Evolutionary conservation across 1,139 yeast species (phyloP), one percentile per base, ranked within the genome.

Genomic region (Entelexis paramagnoliae): DNA sequence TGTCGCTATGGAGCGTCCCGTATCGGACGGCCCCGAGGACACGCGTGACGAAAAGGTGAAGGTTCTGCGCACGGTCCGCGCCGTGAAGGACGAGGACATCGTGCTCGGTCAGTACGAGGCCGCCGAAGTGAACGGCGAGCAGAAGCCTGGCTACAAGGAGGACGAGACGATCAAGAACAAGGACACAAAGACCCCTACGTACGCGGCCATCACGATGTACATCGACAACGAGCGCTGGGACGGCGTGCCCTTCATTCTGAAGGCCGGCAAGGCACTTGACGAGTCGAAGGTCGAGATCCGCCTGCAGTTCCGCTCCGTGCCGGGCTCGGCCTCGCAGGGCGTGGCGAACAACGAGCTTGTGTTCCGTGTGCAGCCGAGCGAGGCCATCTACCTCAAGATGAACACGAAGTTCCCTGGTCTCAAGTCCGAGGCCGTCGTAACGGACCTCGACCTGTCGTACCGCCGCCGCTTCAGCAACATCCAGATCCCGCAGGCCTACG

Each of bases 161-260:
- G 98, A 93, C 67, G 86, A 83, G 42, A 85, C 96, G n/a, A 97
- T 93, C 54, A 75, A 81, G 59, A 72, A 76, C 50, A 75, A 80
- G 58, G 72, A 76, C 46, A 86, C 96, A 51, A 84, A 83, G 66
- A 85, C 95, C 65, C 88, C 87, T 51, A 91, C 99, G 3, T 91
- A 79, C 68, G 96, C 96, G 17, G 96, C 96, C 5, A 66, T 91
- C 58, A 78, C 82, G 20, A 66, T 89, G 59, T 73, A 79, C 58
- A 85, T 91, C 66, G 74, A 81, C 63, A 93, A 88, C 68, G 97
- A 89, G 69, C 80, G 97, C 67, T 91, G 99, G 99, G 91, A 84
- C 59, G 96, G 96, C 62, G 97, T 91, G 48, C 99, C 99, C 52
- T 80, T 91, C 65, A 83, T 91, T 50, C 74, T 91, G 74, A 80